Base-by-base conservation (phyloP, 176 grass and related monocot genomes). In the Carex scoparia region DNA sequence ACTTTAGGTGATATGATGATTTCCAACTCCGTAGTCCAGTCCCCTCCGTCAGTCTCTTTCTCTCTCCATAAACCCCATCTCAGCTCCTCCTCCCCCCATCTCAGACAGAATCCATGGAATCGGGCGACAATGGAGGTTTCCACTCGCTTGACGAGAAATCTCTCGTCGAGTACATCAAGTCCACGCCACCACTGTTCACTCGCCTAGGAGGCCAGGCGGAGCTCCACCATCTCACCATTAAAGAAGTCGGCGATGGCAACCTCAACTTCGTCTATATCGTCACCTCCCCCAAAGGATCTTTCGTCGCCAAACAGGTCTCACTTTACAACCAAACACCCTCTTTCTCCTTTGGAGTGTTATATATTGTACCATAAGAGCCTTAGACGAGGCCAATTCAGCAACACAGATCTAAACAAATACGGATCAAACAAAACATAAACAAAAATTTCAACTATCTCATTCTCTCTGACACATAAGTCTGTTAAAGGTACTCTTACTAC, bases 231-330 rank as follows among this genome's bases (percentile, higher is more conserved):
- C 61, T 98, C 81, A 37, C 65, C 54, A 83, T 98, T 76, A 90
- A 89, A 76, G 96, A 95, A 89, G 93, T 98, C 89, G 93, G 96
- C 69, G 93, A 95, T 69, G 96, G 93, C 67, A 98, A 98, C 85
- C 96, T 98, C 91, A 98, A 98, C 86, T 95, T 98, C 89, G 96
- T 98, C 85, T 98, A 88, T 88, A 95, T 98, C 89, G 88, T 98
- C 84, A 14, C 62, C 81, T 89, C 89, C 85, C 77, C 80, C 7
- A 57, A 80, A 84, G 96, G 96, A 84, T 89, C 93, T 71, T 69
- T 98, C 46, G 96, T 98, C 46, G 16, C 91, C 87, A 98, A 98
- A 89, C 96, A 95, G 93, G 96, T 78, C 19, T 23, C 23, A 23
- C 23, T 23, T 23, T 23, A 23, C 23, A 23, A 23, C 23, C 23